These are phyloP conservation scores for Fusarium heterosporum DNA, from an alignment of 2,329 filamentous ascomycete species.

Conservation along the genomic window DNA sequence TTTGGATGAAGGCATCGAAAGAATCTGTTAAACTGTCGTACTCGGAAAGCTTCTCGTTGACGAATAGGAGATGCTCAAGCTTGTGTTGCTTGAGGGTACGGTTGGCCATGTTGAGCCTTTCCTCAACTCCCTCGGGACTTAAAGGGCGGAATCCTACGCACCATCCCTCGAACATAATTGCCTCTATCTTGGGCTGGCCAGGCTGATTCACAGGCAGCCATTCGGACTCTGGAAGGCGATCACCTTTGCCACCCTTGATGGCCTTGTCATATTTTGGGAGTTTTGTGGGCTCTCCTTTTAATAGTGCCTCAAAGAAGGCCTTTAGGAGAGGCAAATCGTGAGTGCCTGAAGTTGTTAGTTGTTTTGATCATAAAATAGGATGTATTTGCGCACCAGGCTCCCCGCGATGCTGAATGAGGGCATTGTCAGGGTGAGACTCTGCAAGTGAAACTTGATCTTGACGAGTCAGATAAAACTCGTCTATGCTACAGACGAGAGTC, in stretches of 20 bases:
- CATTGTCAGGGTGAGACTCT: conserved; percentile 73
- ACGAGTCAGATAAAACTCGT: conserved; percentile 89
- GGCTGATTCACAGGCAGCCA: conserved; percentile 71
- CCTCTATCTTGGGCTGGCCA: conserved; percentile 63
- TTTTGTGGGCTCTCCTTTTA: conserved; percentile 63
- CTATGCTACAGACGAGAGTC: conserved; percentile 82
- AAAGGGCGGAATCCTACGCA: conserved; percentile 84
- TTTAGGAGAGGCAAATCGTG: conserved; percentile 78
- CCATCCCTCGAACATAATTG: conserved; percentile 91
- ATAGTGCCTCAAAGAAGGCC: conserved; percentile 69
- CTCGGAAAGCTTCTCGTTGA: conserved; percentile 60
- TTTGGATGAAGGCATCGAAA: conserved; percentile 67
- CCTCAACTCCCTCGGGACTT: conserved; percentile 60
- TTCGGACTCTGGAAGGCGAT: conserved; percentile 70
- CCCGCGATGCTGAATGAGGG: conserved; percentile 82
- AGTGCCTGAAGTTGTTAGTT: conserved; percentile 56
- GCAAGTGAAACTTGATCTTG: conserved; percentile 74
- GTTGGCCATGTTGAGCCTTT: conserved; percentile 63
- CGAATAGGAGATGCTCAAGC: conserved; percentile 61
- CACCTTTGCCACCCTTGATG: conserved; percentile 78
- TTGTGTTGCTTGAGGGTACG: conserved; percentile 62
- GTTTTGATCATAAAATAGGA: not conserved
- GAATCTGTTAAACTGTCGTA: conserved; percentile 64
- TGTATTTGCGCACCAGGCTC: conserved; percentile 70
- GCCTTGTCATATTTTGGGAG: conserved; percentile 89